phyloP scores from a whole-genome alignment of 2,329 filamentous ascomycete species.

The Alternaria brassicicola region DNA sequence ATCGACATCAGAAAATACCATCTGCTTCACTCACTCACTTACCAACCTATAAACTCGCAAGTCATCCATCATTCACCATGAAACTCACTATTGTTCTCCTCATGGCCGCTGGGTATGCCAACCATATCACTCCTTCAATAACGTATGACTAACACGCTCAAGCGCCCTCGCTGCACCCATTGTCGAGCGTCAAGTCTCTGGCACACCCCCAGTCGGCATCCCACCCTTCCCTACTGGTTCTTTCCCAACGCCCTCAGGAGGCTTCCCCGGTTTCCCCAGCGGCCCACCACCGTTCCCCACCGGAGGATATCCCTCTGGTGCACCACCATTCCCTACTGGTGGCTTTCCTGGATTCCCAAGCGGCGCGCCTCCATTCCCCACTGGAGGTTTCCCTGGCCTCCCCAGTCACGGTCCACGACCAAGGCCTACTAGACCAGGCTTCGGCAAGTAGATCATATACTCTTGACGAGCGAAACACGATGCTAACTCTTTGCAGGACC shows the following conservation, averaged over 20 bases:
- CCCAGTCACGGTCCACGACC: constrained; percentile 4
- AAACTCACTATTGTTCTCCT: constrained; percentile 14
- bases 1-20: not conserved
- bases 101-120: constrained; percentile 17
- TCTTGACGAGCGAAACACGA: not conserved
- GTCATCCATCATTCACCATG: constrained; percentile 6
- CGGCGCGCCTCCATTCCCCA: constrained; percentile 1
- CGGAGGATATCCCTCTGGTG: not conserved
- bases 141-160: constrained; percentile 1
- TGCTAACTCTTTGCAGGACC: not conserved
- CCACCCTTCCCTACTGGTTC: constrained; percentile 1
- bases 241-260: constrained; percentile 3
- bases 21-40: not conserved
- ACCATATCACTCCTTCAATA: not conserved
- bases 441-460: not conserved
- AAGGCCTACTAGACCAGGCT: not conserved
- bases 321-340: constrained; percentile 4
- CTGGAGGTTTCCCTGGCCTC: constrained; percentile 5
- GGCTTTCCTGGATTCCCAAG: not conserved
- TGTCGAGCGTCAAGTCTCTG: constrained; percentile 6
- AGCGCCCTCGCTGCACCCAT: constrained; percentile 21
- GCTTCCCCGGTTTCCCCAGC: constrained; percentile 4
- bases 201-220: not conserved
- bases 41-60: not conserved
- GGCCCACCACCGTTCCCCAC: constrained; percentile 1